phyloP scores from a whole-genome alignment of 169 alveolate species.

The Plasmodium ovale region DNA sequence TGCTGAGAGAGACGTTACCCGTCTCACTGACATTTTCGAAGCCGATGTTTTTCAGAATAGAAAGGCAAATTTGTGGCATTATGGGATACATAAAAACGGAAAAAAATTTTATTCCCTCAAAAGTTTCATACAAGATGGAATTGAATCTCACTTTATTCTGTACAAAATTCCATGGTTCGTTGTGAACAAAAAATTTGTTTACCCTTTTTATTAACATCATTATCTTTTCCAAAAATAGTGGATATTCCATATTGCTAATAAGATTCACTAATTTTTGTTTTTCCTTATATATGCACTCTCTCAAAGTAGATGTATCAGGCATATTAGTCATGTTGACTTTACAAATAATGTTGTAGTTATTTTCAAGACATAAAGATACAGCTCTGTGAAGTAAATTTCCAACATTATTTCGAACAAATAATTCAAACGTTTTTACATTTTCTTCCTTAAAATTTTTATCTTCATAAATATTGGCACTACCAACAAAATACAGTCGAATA shows the following conservation, averaged over 20 bases:
- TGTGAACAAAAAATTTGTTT: conserved; percentile 44
- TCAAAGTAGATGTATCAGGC: conserved; percentile 3
- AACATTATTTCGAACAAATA: conserved; percentile 33
- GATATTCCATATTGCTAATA: conserved; percentile 23
- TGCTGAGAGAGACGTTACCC: background rate
- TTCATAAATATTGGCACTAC: conserved; percentile 52
- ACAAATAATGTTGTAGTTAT: conserved; percentile 8
- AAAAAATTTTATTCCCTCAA: conserved; percentile 52
- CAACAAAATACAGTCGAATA: conserved; percentile 42
- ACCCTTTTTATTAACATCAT: conserved; percentile 43
- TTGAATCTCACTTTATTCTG: conserved; percentile 23
- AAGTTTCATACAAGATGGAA: conserved; percentile 36
- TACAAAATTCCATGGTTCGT: conserved; percentile 38
- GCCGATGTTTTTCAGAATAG: conserved; percentile 54
- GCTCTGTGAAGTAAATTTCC: conserved; percentile 54
- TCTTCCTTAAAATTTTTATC: conserved; percentile 58
- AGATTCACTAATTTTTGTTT: conserved; percentile 13
- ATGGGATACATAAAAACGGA: conserved; percentile 55
- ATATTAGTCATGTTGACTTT: background rate
- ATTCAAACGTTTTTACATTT: conserved; percentile 26
- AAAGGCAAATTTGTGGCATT: conserved; percentile 22
- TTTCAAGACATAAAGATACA: conserved; percentile 53
- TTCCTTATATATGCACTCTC: background rate
- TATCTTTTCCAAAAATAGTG: conserved; percentile 30
- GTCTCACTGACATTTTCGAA: background rate